phyloP scores from a whole-genome alignment of 208 protist genomes.

The Crithidia fasciculata region DNA sequence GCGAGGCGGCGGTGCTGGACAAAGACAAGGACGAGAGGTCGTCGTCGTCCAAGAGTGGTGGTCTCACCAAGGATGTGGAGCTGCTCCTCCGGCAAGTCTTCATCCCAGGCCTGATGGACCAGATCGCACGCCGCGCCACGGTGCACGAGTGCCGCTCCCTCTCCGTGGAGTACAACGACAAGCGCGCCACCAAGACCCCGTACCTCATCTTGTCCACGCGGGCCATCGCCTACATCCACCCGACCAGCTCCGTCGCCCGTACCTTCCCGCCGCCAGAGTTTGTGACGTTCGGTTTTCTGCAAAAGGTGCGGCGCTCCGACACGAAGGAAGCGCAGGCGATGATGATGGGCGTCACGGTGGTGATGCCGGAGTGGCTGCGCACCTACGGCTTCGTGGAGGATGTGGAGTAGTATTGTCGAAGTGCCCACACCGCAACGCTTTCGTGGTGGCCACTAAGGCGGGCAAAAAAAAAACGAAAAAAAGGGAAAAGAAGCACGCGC shows the following conservation, averaged over 20 bases:
- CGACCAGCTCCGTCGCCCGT: constrained; percentile 80
- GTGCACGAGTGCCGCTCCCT: constrained; percentile 88
- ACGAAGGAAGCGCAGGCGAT: constrained; percentile 73
- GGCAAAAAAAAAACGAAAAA: background rate
- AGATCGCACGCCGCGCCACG: constrained; percentile 85
- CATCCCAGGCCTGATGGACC: constrained; percentile 87
- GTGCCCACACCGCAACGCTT: background rate
- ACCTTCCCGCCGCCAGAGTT: constrained; percentile 90
- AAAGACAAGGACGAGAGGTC: constrained; percentile 10
- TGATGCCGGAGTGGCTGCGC: constrained; percentile 86
- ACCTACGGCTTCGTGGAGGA: constrained; percentile 62
- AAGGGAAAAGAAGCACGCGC: background rate
- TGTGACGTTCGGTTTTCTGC: constrained; percentile 82
- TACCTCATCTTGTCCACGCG: constrained; percentile 73
- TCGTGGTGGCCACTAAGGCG: background rate
- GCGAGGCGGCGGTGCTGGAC: constrained; percentile 40
- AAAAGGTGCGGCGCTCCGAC: constrained; percentile 77
- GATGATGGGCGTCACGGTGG: constrained; percentile 91
- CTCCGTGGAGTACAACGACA: constrained; percentile 87
- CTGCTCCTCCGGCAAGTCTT: constrained; percentile 82
- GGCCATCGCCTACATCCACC: constrained; percentile 86
- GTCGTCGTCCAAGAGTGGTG: background rate
- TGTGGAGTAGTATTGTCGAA: background rate
- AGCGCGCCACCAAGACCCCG: constrained; percentile 75
- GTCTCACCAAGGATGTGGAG: constrained; percentile 56